Evolutionary conservation across 768 basidiomycete genomes (phyloP).

Genomic region (Tubosaeta brunneosetosa): DNA sequence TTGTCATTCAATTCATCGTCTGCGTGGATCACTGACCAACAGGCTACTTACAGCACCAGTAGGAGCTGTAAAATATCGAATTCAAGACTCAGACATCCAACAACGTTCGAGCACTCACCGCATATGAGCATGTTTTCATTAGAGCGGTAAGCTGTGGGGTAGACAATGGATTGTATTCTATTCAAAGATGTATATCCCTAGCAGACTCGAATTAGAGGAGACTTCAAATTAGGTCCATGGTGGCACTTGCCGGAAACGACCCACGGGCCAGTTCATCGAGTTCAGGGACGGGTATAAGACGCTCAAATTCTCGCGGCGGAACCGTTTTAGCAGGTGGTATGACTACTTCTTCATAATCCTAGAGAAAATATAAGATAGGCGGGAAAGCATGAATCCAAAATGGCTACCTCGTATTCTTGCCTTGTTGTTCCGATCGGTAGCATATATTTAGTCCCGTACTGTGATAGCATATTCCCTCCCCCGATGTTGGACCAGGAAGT

Average conservation of each 20-base stretch:
- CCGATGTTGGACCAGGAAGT: conserved; percentile 55
- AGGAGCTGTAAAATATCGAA: conserved; percentile 55
- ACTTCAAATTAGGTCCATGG: not conserved
- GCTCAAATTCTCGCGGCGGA: conserved; percentile 68
- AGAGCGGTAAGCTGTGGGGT: conserved; percentile 85
- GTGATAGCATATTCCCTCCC: conserved; percentile 59
- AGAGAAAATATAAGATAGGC: conserved; percentile 7
- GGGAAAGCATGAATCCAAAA: not conserved
- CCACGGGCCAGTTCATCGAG: conserved; percentile 73
- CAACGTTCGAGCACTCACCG: conserved; percentile 16
- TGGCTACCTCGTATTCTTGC: conserved; percentile 57
- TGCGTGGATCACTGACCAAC: not conserved
- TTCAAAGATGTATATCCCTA: conserved; percentile 87
- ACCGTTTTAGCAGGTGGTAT: conserved; percentile 80
- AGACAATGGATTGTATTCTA: conserved; percentile 93
- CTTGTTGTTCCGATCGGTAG: conserved; percentile 81
- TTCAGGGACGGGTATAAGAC: conserved; percentile 63
- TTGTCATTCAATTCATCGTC: conserved; percentile 27
- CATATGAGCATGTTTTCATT: conserved; percentile 92
- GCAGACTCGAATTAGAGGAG: not conserved
- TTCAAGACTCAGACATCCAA: not conserved
- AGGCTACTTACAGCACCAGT: conserved; percentile 82
- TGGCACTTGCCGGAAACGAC: conserved; percentile 69
- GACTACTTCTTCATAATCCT: conserved; percentile 88
- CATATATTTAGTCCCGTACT: conserved; percentile 71